Evolutionary conservation across 2,329 filamentous ascomycete species (phyloP).

Genomic region (Penicillium paneum): DNA sequence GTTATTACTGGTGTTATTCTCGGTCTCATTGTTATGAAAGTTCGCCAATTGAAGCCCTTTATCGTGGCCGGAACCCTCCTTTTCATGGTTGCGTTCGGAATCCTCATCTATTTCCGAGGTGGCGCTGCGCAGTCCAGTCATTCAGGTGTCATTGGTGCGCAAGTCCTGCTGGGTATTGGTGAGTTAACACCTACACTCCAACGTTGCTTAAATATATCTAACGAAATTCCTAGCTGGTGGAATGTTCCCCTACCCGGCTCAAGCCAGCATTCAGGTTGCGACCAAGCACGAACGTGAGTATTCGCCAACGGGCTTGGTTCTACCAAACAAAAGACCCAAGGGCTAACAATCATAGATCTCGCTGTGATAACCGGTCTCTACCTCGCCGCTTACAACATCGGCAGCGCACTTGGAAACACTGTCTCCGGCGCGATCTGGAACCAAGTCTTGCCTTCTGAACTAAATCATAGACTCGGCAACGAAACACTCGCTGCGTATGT

Average conservation of each 20-base stretch:
- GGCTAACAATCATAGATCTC: conserved; percentile 42
- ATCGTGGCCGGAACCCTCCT: conserved; percentile 59
- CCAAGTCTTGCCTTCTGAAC: conserved; percentile 51
- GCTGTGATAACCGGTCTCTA: conserved; percentile 64
- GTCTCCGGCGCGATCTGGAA: conserved; percentile 63
- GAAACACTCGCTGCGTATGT: conserved; percentile 39
- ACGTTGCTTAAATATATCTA: neutral
- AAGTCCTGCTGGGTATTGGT: conserved; percentile 60
- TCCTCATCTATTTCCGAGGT: conserved; percentile 63
- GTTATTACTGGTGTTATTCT: conserved; percentile 58
- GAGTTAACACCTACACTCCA: conserved; percentile 1
- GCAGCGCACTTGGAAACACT: conserved; percentile 58
- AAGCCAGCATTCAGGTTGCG: conserved; percentile 52
- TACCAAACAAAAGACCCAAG: neutral
- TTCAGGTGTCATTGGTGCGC: conserved; percentile 60
- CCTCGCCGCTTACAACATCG: conserved; percentile 62
- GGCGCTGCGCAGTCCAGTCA: conserved; percentile 44
- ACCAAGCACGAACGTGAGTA: conserved; percentile 48
- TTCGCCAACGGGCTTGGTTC: neutral
- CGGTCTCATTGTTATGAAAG: conserved; percentile 56
- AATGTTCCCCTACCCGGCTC: conserved; percentile 56
- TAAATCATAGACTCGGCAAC: conserved; percentile 42
- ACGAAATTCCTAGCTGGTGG: conserved; percentile 47
- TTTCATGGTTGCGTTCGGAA: conserved; percentile 63
- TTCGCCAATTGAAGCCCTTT: conserved; percentile 62